A percentile compares a stretch with the other conserved stretches of the same genome.
Evolutionary conservation across 2,329 filamentous ascomycete genomes (phyloP).

Genomic region (Penicillium sp.): DNA sequence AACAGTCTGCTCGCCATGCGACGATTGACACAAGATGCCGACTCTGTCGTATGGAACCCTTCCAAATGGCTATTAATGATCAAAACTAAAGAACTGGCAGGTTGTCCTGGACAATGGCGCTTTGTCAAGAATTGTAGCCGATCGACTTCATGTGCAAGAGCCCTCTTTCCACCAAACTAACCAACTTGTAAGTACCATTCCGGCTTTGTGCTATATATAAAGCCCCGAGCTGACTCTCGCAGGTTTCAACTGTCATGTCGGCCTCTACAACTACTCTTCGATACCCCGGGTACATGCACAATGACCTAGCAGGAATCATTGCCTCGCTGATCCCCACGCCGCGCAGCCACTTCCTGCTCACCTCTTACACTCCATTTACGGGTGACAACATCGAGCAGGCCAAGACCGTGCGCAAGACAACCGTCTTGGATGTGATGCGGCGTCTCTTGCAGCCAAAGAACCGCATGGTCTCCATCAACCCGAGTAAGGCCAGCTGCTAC

Average conservation of each 20-base stretch:
- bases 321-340: constrained; percentile 95
- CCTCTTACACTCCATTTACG: constrained; percentile 96
- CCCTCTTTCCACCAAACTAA: constrained; percentile 98
- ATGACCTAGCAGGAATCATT: constrained; percentile 94
- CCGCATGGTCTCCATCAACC: constrained; percentile 95
- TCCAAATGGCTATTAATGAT: no score
- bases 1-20: constrained; percentile 94
- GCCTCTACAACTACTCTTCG: constrained; percentile 93
- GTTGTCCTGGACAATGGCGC: constrained; percentile 95
- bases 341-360: constrained; percentile 97
- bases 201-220: neutral
- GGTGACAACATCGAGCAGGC: constrained; percentile 94
- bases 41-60: constrained; percentile 70
- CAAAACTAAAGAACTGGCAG: constrained; percentile 35
- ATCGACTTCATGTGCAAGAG: constrained; percentile 89
- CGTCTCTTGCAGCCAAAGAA: constrained; percentile 95
- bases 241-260: constrained; percentile 96
- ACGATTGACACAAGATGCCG: constrained; percentile 88
- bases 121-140: constrained; percentile 87
- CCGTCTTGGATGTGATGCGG: constrained; percentile 96
- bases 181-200: constrained; percentile 64
- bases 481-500: constrained; percentile 96
- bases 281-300: constrained; percentile 99
- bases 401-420: constrained; percentile 97
- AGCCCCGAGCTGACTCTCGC: constrained; percentile 7